These are phyloP conservation scores for Phialophora tarda DNA, from an alignment of 2,329 filamentous ascomycete genomes.

Conservation along the genomic window DNA sequence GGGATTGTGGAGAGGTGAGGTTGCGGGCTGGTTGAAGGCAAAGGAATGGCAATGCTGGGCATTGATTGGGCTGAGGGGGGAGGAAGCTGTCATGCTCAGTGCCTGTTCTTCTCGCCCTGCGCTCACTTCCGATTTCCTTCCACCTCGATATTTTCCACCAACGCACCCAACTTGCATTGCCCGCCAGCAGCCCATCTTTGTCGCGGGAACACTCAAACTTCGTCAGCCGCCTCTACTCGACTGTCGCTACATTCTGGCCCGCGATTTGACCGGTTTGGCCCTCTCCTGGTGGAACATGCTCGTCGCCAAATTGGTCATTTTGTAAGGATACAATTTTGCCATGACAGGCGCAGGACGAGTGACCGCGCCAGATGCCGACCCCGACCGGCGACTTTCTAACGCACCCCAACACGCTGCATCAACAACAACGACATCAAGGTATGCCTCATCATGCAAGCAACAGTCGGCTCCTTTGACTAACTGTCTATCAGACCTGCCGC, in stretches of 20 bases:
- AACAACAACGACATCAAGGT: conserved; percentile 28
- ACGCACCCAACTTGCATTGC: conserved; percentile 29
- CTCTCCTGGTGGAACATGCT: conserved; percentile 46
- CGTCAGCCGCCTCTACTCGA: conserved; percentile 43
- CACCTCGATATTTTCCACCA: conserved; percentile 29
- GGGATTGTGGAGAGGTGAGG: conserved; percentile 17
- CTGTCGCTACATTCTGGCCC: conserved; percentile 50
- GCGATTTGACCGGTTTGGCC: conserved; percentile 45
- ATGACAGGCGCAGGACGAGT: conserved; percentile 37
- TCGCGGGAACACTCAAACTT: conserved; percentile 55
- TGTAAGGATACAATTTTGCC: conserved; percentile 38
- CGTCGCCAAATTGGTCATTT: conserved; percentile 30
- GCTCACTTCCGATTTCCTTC: conserved; percentile 22
- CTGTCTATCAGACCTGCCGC: conserved; percentile 10
- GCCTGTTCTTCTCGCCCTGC: conserved; percentile 18
- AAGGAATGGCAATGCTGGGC: conserved; percentile 23
- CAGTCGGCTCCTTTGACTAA: conserved; percentile 18
- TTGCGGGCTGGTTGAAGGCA: conserved; percentile 18
- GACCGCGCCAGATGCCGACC: conserved; percentile 37
- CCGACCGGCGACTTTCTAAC: conserved; percentile 32
- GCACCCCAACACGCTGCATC: conserved; percentile 26
- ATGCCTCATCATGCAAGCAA: conserved; percentile 26
- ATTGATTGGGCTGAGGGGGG: conserved; percentile 29
- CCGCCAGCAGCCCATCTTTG: conserved; percentile 47
- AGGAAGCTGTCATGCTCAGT: background rate